Percentiles rank a stretch among this genome's conserved stretches.
Conservation (phyloP, 1,139 yeast species). For the Insectozyma bohioensis region DNA sequence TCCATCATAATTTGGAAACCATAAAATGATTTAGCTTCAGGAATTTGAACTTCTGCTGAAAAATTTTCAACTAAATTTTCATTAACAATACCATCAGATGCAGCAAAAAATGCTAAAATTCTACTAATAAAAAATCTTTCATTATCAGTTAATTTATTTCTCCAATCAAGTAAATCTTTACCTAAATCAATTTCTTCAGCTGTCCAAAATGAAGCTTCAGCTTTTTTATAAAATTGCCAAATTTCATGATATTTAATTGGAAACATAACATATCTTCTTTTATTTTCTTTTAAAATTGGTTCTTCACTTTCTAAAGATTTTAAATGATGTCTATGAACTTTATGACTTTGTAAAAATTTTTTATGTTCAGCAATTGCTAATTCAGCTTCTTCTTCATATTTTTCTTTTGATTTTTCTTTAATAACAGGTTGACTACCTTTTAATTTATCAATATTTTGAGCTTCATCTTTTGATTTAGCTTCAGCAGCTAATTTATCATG, state of each 20-base stretch:
- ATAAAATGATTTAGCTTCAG: slow-evolving; percentile 98
- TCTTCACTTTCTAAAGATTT: slow-evolving; percentile 82
- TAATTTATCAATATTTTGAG: slow-evolving; percentile 23
- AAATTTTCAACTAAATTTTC: slow-evolving; percentile 96
- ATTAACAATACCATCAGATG: slow-evolving; percentile 96
- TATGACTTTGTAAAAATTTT: slow-evolving; percentile 58
- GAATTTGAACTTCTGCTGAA: slow-evolving; percentile 93
- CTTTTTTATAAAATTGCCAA: slow-evolving; percentile 98
- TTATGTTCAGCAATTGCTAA: slow-evolving; percentile 38
- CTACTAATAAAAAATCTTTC: slow-evolving; percentile 89
- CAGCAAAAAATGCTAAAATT: slow-evolving; percentile 97
- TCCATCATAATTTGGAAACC: slow-evolving; percentile 99
- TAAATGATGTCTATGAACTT: slow-evolving; percentile 67
- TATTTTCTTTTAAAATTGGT: slow-evolving; percentile 85
- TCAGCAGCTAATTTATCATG: slow-evolving; percentile 48
- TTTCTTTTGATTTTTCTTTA: slow-evolving; percentile 11
- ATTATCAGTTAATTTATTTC: slow-evolving; percentile 75
- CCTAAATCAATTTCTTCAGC: slow-evolving; percentile 98
- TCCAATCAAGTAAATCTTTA: slow-evolving; percentile 91
- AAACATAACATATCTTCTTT: slow-evolving; percentile 87
- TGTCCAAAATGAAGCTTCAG: slow-evolving; percentile 99
- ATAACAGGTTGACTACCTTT: slow-evolving; percentile 8
- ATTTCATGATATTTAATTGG: slow-evolving; percentile 97
- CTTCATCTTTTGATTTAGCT: slow-evolving; percentile 42
- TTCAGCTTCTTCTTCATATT: slow-evolving; percentile 18